These are phyloP conservation scores for Solanum sitiens DNA, from an alignment of 257 asterid species.

Conservation along the genomic window DNA sequence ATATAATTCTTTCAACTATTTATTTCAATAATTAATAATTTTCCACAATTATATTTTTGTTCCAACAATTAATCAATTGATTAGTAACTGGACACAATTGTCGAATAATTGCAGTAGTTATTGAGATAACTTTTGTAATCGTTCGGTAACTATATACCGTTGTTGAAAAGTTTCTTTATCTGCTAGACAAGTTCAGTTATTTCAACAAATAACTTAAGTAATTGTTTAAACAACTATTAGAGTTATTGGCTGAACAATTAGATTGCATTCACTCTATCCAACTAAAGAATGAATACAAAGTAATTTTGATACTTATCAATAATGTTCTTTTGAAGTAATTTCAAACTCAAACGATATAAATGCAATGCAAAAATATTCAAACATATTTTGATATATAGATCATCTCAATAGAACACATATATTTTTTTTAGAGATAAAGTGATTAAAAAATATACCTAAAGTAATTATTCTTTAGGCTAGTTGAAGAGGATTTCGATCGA, in stretches of 20 bases:
- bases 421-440: neutral
- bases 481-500: neutral
- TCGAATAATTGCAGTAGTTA: neutral
- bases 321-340: neutral
- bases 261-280: neutral
- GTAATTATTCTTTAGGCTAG: no score
- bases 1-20: neutral
- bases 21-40: neutral
- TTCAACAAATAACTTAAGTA: neutral
- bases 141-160: neutral
- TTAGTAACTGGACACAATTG: no score
- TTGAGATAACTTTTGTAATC: neutral
- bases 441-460: no score
- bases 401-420: neutral
- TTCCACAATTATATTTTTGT: neutral
- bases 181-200: neutral
- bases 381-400: neutral
- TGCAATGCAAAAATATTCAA: neutral
- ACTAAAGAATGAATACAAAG: neutral
- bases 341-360: neutral
- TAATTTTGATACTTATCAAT: neutral
- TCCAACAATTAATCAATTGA: neutral
- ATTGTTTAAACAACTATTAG: neutral
- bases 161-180: neutral
- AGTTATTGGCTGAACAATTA: neutral